Percentiles rank a stretch among this genome's conserved stretches.
phyloP scores from a whole-genome alignment of 2,329 filamentous ascomycete genomes.

The Cordyceps tenuipes region DNA sequence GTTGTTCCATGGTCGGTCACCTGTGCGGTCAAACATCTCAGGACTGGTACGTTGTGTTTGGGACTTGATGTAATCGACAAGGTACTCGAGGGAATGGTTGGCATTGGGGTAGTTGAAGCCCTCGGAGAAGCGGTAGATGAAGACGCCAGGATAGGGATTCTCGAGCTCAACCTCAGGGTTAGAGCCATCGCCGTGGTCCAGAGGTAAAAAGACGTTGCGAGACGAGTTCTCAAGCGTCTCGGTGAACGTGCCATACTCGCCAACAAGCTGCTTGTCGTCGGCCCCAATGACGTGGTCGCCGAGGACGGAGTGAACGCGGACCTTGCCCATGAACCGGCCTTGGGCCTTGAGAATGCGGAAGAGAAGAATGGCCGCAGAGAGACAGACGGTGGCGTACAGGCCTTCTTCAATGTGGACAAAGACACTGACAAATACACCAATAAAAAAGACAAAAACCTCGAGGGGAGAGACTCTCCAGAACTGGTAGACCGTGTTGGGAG shows the following conservation, averaged over 20 bases:
- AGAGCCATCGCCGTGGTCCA: conserved; percentile 41
- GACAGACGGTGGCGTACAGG: conserved; percentile 70
- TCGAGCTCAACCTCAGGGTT: conserved; percentile 39
- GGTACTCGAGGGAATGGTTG: conserved; percentile 40
- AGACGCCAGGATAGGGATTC: conserved; percentile 44
- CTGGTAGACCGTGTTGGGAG: conserved; percentile 74
- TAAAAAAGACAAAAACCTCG: conserved; percentile 78
- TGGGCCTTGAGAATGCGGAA: conserved; percentile 72
- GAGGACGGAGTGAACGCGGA: conserved; percentile 75
- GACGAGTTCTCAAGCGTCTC: conserved; percentile 25
- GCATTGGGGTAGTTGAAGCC: conserved; percentile 51
- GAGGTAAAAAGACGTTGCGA: conserved; percentile 37
- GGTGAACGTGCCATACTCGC: conserved; percentile 46
- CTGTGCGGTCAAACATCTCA: conserved; percentile 52
- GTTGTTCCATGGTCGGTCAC: conserved; percentile 92
- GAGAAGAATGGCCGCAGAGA: conserved; percentile 63
- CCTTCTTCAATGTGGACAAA: conserved; percentile 78
- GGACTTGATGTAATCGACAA: conserved; percentile 52
- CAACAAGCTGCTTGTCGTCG: conserved; percentile 34
- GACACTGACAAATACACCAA: conserved; percentile 73
- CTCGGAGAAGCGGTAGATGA: conserved; percentile 47
- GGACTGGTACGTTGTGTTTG: conserved; percentile 70
- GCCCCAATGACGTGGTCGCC: conserved; percentile 60
- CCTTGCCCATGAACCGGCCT: conserved; percentile 70
- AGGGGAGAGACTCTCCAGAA: conserved; percentile 81